Conservation (phyloP, 176 grass and related monocot genomes). For the Zizania latifolia region DNA sequence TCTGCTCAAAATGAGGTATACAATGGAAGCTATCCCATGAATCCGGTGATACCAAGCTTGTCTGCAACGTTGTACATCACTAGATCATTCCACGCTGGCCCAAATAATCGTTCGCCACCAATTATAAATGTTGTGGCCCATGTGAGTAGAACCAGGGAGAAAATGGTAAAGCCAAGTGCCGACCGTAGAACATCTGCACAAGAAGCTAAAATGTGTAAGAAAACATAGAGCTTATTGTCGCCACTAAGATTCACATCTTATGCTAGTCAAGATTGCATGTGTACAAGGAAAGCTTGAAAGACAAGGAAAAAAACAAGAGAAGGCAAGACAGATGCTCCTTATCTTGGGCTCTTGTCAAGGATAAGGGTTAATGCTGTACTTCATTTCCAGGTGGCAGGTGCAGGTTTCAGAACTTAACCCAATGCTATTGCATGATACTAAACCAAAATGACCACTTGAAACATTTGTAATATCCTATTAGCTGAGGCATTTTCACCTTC, state of each 20-base stretch:
- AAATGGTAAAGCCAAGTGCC: conserved; percentile 53
- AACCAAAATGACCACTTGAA: not conserved
- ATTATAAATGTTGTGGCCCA: conserved; percentile 75
- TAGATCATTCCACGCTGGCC: conserved; percentile 72
- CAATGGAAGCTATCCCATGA: conserved; percentile 41
- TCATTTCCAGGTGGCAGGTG: not conserved
- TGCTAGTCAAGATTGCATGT: not conserved
- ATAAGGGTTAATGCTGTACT: not conserved
- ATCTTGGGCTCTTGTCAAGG: not conserved
- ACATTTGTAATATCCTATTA: not conserved
- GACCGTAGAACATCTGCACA: conserved; percentile 80
- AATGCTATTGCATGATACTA: not conserved
- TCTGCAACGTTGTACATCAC: conserved; percentile 93
- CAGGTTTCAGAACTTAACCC: not conserved
- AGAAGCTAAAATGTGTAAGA: not conserved
- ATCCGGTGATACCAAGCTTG: conserved; percentile 60
- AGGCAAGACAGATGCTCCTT: not conserved
- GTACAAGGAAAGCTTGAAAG: not conserved
- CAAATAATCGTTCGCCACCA: conserved; percentile 69
- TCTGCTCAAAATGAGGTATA: not conserved
- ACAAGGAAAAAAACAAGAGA: not conserved
- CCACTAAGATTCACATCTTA: not conserved
- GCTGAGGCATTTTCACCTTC: not conserved
- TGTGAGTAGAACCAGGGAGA: conserved; percentile 54
- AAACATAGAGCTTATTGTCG: not conserved